These are phyloP conservation scores for Malus hybrid DNA, from an alignment of 331 rosid species.

Conservation along the genomic window DNA sequence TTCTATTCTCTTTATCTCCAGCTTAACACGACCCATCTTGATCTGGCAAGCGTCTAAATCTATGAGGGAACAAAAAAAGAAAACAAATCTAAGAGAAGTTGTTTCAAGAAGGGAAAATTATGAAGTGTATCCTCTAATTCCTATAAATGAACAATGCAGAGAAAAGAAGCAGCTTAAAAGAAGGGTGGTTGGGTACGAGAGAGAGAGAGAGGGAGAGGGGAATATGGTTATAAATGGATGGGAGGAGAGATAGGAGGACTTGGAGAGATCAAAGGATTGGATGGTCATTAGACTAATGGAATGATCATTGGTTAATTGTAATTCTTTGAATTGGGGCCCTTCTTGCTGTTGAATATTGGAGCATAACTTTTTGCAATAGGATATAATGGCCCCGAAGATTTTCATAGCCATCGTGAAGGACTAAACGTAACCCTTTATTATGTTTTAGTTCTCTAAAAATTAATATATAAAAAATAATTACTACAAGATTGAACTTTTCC, in stretches of 20 bases:
- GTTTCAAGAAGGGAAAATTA: neutral
- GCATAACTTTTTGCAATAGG: neutral
- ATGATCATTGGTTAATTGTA: neutral
- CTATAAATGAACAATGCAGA: slow-evolving; percentile 14
- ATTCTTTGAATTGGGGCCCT: too few species aligned
- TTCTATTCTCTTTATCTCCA: slow-evolving; percentile 82
- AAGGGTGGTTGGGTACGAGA: slow-evolving; percentile 40
- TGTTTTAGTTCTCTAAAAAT: too few species aligned
- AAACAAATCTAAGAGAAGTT: neutral
- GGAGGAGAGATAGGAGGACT: slow-evolving; percentile 20
- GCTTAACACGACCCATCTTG: slow-evolving; percentile 77
- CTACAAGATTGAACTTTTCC: too few species aligned
- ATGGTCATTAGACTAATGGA: slow-evolving; percentile 1
- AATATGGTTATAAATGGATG: slow-evolving; percentile 49
- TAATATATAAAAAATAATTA: too few species aligned
- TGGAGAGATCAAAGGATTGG: slow-evolving; percentile 27
- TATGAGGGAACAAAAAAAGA: neutral
- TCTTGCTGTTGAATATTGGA: neutral
- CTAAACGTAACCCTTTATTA: too few species aligned
- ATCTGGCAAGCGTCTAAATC: slow-evolving; percentile 7
- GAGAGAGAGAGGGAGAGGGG: slow-evolving; percentile 26
- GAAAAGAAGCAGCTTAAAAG: slow-evolving; percentile 42
- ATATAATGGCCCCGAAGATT: too few species aligned
- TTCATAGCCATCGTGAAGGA: too few species aligned
- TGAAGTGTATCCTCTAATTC: neutral